These are phyloP conservation scores for Salix koriyanagi DNA, from an alignment of 345 rosid genomes.

Conservation along the genomic window DNA sequence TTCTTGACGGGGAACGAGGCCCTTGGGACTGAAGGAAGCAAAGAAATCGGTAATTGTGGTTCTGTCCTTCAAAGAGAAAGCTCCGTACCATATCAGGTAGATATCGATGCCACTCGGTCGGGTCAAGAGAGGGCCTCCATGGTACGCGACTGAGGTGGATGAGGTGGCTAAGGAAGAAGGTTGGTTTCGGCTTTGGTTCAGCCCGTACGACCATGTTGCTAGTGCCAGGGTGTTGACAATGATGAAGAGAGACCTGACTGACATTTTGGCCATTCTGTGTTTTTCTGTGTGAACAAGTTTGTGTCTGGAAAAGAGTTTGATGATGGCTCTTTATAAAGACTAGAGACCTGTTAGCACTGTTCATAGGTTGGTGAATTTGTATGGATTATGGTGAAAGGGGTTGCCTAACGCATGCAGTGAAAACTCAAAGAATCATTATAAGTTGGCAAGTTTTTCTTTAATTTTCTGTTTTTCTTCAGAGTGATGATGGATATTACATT, in stretches of 20 bases:
- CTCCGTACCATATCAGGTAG: slow-evolving; percentile 23
- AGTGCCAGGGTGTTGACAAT: background rate
- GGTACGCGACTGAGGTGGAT: slow-evolving; percentile 14
- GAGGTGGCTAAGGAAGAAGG: background rate
- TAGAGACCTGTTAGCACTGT: background rate
- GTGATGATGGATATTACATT: too few relatives aligned
- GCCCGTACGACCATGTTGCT: background rate
- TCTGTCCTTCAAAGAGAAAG: slow-evolving; percentile 15
- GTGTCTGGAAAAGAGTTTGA: background rate
- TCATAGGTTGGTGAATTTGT: background rate
- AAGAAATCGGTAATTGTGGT: slow-evolving; percentile 15
- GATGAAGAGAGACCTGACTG: background rate
- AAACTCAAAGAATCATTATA: too few relatives aligned
- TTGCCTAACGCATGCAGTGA: too few relatives aligned
- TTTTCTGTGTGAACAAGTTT: background rate
- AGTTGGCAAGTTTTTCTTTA: too few relatives aligned
- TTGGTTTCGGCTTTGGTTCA: background rate
- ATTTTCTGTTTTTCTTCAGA: too few relatives aligned
- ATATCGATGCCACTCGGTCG: slow-evolving; percentile 14
- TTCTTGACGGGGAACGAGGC: background rate
- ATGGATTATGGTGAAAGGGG: background rate
- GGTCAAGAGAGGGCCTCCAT: slow-evolving; percentile 23
- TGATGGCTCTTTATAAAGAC: background rate
- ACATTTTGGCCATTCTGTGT: slow-evolving; percentile 3
- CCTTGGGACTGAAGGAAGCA: slow-evolving; percentile 5